Base-by-base conservation (phyloP, 2,329 filamentous ascomycete species). In the Neofusicoccum sp. region DNA sequence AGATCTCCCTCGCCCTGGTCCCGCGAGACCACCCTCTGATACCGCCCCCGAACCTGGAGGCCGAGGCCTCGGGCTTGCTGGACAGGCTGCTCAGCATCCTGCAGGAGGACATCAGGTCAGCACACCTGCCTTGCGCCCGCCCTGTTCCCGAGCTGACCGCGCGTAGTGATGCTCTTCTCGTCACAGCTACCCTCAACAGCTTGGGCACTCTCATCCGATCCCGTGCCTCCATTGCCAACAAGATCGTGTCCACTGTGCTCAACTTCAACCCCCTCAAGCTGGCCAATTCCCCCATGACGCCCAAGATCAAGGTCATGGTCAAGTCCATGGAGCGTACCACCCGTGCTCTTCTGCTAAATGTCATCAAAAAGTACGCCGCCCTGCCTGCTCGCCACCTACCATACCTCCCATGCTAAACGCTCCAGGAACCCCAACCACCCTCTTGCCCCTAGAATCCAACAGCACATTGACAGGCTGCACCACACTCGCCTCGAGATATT, bases 281-380 rank as follows among this genome's bases (percentile, higher is more conserved):
- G 65, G 90, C 89, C 61, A 89, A 86, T 68, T 85, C 86, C 1
- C 87, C 89, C 3, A 84, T 96, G 79, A 93, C 89, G 0, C 84
- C 91, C 2, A 91, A 87, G 70, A 84, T 85, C 53, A 91, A 89
- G 67, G 89, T 99, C 62, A 86, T 93, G 68, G 84, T 96, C 63
- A 91, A 88, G 75, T 98, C 93, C 4, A 95, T 99, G 86, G 93
- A 97, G 74, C 91, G 96, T 71, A 99, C 95, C 26, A 90, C 90
- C 3, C 86, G 92, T 68, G 86, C 92, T 66, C 79, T 99, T 48
- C 81, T 98, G 40, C 84, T 93, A 58, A 93, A 97, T 75, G 80
- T 96, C 58, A 81, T 89, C 66, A 93, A 93, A 78, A 84, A 86
- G 88, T 90, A 80, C 66, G 80, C 64, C 67, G 60, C 65, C 38